These are phyloP conservation scores for Polytrichum formosum DNA, from an alignment of 225 moss, liverwort and hornwort genomes.

Conservation along the genomic window DNA sequence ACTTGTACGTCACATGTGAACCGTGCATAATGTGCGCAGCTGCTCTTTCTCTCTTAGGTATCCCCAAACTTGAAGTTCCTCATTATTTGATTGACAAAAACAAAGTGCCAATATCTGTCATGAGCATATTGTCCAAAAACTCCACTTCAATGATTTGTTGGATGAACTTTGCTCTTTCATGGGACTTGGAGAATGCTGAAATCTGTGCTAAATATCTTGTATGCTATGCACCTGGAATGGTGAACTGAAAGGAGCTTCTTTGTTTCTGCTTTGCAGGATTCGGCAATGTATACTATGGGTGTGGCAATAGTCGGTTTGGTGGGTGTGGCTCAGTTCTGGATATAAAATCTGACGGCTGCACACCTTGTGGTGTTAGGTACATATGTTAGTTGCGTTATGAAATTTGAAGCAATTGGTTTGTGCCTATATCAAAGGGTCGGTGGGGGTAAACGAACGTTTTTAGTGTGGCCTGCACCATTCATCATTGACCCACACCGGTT, in stretches of 20 bases:
- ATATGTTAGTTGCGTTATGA: background rate
- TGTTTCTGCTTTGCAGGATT: conserved; percentile 48
- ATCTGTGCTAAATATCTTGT: no score
- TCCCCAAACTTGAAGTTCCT: background rate
- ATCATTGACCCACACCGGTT: no score
- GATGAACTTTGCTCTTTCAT: no score
- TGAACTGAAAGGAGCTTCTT: background rate
- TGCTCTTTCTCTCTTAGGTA: conserved; percentile 86
- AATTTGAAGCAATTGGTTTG: background rate
- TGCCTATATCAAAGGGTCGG: background rate
- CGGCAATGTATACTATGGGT: conserved; percentile 83
- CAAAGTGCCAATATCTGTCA: no score
- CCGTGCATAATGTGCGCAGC: conserved; percentile 99
- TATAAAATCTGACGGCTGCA: conserved; percentile 72
- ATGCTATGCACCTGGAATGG: no score
- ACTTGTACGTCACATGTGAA: conserved; percentile 94
- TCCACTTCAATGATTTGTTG: no score
- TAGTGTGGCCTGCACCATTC: background rate
- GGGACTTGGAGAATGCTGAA: no score
- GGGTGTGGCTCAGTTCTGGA: conserved; percentile 89
- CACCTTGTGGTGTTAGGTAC: conserved; percentile 76
- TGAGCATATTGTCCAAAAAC: no score
- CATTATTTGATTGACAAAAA: no score
- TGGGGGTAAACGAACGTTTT: no score
- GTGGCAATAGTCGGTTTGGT: conserved; percentile 89